These are phyloP conservation scores for Bolboschoenus planiculmis DNA, from an alignment of 176 grass and related monocot species.

Conservation along the genomic window DNA sequence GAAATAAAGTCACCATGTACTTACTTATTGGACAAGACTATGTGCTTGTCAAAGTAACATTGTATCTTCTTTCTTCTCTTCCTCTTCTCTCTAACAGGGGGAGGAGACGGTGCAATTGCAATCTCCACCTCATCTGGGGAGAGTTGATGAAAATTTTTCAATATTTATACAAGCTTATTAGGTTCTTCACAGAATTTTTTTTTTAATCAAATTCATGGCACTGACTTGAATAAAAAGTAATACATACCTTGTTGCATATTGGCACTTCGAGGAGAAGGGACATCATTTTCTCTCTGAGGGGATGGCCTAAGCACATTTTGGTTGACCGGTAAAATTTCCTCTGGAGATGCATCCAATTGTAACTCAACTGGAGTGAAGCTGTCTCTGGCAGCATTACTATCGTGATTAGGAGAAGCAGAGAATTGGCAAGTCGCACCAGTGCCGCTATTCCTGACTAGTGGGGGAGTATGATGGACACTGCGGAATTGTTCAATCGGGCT, in stretches of 20 bases:
- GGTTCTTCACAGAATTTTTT: not conserved
- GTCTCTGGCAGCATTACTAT: not conserved
- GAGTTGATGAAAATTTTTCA: not conserved
- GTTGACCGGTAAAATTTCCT: not conserved
- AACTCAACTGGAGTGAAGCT: not conserved
- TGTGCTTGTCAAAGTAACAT: slow-evolving; percentile 33
- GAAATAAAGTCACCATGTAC: slow-evolving; percentile 9
- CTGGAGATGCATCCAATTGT: not conserved
- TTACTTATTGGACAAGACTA: slow-evolving; percentile 68
- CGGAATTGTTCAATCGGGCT: slow-evolving; percentile 13
- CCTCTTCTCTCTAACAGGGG: slow-evolving; percentile 33
- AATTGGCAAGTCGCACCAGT: not conserved
- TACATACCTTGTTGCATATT: not conserved
- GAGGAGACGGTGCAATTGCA: slow-evolving; percentile 49
- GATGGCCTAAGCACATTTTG: not conserved
- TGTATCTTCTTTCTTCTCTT: slow-evolving; percentile 31
- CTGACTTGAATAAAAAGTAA: not conserved
- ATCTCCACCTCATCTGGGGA: not conserved
- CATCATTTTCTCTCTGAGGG: not conserved
- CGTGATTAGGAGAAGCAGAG: not conserved
- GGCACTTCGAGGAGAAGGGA: not conserved
- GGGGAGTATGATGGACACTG: not conserved
- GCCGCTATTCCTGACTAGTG: not conserved
- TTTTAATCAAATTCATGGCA: not conserved
- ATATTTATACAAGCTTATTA: not conserved